Evolutionary conservation across 345 rosid genomes (phyloP), one percentile per base, ranked within the genome.

Genomic region (Salix exigua): DNA sequence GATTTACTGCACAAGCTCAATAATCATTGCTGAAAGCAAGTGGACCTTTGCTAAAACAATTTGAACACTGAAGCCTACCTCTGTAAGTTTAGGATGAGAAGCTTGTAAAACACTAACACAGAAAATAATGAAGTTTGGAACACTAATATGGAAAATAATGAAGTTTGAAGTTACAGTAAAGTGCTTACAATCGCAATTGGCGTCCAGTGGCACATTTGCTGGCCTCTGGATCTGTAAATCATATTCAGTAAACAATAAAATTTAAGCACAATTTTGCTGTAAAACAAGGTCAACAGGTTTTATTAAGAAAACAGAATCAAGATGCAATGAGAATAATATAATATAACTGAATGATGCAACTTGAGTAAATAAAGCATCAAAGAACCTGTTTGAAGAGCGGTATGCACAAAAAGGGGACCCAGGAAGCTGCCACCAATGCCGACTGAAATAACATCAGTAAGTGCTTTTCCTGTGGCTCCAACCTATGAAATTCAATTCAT

Each of bases 351-450:
- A 18, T 21, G 19, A 44, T 21, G 61, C 66, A 82, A 44, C 66
- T 71, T 30, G 51, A 16, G 42, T 70, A 55, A 76, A 21, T 19
- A 67, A 58, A 53, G 31, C 40, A 58, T 42, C 25, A 63, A 71
- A 71, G 25, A 75, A 94, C 98, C 98, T 86, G 99, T 92, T 83
- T 92, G 99, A 65, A 93, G 91, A 83, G 97, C 95, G 6, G 95
- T 91, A 77, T 96, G 99, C 44, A 92, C 95, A 85, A 96, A 96
- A 58, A 96, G 88, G 83, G 98, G 98, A 77, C 98, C 99, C 74
- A 96, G 83, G 78, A 96, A 96, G 88, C 99, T 93, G 75, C 98
- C 99, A 75, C 99, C 99, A 82, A 96, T 96, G 79, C 99, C 97
- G 71, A 96, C 42, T 9, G 97, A 90, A 82, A 96, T 62, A 60